Conservation (phyloP, 2,329 filamentous ascomycete species). For the Delphinella strobiligena region DNA sequence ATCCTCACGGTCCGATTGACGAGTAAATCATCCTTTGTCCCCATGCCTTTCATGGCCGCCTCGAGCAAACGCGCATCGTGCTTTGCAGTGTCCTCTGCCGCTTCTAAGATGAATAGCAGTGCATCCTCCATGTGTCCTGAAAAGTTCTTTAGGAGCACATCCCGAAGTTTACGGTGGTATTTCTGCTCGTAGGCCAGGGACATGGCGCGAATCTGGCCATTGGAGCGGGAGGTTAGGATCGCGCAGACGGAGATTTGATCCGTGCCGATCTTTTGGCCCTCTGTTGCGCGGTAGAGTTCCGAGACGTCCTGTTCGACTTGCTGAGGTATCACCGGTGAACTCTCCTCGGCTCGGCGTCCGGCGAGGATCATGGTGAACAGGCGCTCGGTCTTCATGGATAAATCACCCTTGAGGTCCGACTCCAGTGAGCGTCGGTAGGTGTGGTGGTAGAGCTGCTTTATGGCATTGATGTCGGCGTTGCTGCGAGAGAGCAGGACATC, state of each 20-base stretch:
- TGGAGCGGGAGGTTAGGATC: conserved; percentile 62
- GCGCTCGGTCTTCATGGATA: conserved; percentile 74
- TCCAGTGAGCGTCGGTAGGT: conserved; percentile 57
- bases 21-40: conserved; percentile 75
- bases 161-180: conserved; percentile 58
- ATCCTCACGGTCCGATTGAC: conserved; percentile 64
- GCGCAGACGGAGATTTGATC: conserved; percentile 68
- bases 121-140: conserved; percentile 86
- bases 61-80: conserved; percentile 76
- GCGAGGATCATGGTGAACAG: conserved; percentile 75
- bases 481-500: conserved; percentile 72
- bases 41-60: conserved; percentile 72
- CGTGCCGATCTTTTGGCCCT: conserved; percentile 57
- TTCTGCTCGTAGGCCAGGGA: conserved; percentile 60
- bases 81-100: conserved; percentile 69
- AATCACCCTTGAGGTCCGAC: conserved; percentile 59
- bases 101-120: conserved; percentile 64
- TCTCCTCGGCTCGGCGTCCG: conserved; percentile 66
- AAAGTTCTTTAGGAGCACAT: conserved; percentile 70
- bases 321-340: conserved; percentile 57
- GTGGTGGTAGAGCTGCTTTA: conserved; percentile 66
- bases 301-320: conserved; percentile 65
- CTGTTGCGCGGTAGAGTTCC: conserved; percentile 65
- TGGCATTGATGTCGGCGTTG: conserved; percentile 79
- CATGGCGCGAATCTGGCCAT: conserved; percentile 76